Base-by-base conservation (phyloP, 2,329 filamentous ascomycete species). In the Metarhizium anisopliae region DNA sequence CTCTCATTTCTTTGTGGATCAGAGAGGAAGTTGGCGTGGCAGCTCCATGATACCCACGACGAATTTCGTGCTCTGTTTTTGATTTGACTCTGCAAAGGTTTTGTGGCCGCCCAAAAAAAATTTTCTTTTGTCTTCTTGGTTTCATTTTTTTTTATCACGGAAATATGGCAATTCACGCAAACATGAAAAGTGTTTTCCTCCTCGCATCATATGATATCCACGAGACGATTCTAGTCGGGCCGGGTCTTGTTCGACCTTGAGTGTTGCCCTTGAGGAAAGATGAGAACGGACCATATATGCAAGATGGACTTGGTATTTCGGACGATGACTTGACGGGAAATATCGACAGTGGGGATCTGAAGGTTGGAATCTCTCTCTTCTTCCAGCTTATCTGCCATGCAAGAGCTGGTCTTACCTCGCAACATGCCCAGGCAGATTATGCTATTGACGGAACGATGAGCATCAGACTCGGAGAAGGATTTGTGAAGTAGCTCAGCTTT, bases 31-130 rank as follows among this genome's bases (percentile, higher is more conserved):
- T 69, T 70, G 69, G 66, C 68, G 70, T 72, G 70, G 69, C 62
- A 70, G 70, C 70, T 70, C 62, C 64, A 71, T 70, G 69, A 73
- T 73, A 73, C 70, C 71, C 71, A 73, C 71, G 70, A 70, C 63
- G 64, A 61, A 64, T 63, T 58, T 18, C 32, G 45, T 60, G 61
- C 61, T 54, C 40, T 56, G 11, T 38, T 54, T 64, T 61, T 60
- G 56, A 60, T 61, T 64, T 59, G 54, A 55, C 57, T 63, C 62
- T 67, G 60, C 55, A 52, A 45, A 53, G 45, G 16, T 60, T 61
- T 60, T 64, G 64, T 56, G 62, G 60, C n/a, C 42, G 18, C 32
- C 61, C 59, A 62, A 51, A n/a, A 36, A 30, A 49, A 51, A 38
- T 32, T n/a, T 35, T 53, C 52, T 45, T 47, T 57, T 53, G 45